phyloP scores from a whole-genome alignment of 129 eudicot species.

The carrot (Daucus carota) region DH1_v3.0 NC_030389.2:34394501-34395000 shows the following conservation, averaged over 20 bases:
- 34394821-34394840: conserved; percentile 89
- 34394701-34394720: conserved; percentile 24
- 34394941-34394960: too few relatives aligned
- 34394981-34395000: conserved; percentile 54
- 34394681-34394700: conserved; percentile 75
- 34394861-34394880: conserved; percentile 71
- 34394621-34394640: conserved; percentile 67
- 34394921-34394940: neutral
- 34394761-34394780: neutral
- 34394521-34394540: neutral
- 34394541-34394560: neutral
- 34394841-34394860: conserved; percentile 68
- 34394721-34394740: neutral
- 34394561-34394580: conserved; percentile 78
- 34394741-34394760: neutral
- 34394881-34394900: conserved; percentile 35
- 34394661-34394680: conserved; percentile 79
- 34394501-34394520: neutral
- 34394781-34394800: conserved; percentile 40
- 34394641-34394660: conserved; percentile 94
- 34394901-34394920: neutral
- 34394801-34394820: conserved; percentile 57
- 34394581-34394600: conserved; percentile 92
- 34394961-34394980: neutral
- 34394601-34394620: conserved; percentile 84